Evolutionary conservation across 495 filamentous ascomycete genomes (phyloP).

Genomic region (Aspergillus bertholletiae): DNA sequence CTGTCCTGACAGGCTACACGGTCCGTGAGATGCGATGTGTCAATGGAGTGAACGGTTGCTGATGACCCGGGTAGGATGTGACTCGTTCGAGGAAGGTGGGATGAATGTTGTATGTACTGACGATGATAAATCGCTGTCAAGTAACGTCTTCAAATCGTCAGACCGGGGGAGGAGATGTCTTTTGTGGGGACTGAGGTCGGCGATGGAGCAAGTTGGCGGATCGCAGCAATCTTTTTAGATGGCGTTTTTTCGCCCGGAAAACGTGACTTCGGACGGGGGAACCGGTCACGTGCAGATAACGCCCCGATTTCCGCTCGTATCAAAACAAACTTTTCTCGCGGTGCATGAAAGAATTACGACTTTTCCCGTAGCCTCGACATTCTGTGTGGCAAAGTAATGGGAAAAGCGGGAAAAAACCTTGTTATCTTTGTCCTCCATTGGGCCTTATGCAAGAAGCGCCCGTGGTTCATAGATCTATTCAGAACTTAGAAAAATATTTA

Average conservation of each 20-base stretch:
- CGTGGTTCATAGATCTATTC: neutral
- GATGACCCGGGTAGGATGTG: neutral
- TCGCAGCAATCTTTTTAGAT: constrained; percentile 8
- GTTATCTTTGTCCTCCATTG: neutral
- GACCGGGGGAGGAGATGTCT: neutral
- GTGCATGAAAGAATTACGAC: neutral
- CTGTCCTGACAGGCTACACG: constrained; percentile 8
- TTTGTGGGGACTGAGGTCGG: constrained; percentile 3
- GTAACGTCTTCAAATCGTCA: neutral
- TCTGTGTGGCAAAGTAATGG: neutral
- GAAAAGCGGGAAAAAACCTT: constrained; percentile 2
- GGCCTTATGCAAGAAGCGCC: neutral
- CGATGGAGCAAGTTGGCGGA: constrained; percentile 5
- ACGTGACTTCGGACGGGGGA: constrained; percentile 9
- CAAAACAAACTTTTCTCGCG: neutral
- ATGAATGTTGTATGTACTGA: neutral
- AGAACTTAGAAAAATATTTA: neutral
- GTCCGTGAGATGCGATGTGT: neutral
- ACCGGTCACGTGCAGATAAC: constrained; percentile 16
- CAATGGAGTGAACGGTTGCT: constrained; percentile 3
- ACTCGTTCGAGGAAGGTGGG: neutral
- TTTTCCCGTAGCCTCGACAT: neutral
- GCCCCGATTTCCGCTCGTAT: neutral
- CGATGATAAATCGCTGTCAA: neutral
- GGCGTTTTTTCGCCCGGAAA: constrained; percentile 17